A percentile compares a stretch with the other conserved stretches of the same genome.
Conservation (phyloP, 805 yeast genomes). For the Hanseniaspora thailandica region DNA sequence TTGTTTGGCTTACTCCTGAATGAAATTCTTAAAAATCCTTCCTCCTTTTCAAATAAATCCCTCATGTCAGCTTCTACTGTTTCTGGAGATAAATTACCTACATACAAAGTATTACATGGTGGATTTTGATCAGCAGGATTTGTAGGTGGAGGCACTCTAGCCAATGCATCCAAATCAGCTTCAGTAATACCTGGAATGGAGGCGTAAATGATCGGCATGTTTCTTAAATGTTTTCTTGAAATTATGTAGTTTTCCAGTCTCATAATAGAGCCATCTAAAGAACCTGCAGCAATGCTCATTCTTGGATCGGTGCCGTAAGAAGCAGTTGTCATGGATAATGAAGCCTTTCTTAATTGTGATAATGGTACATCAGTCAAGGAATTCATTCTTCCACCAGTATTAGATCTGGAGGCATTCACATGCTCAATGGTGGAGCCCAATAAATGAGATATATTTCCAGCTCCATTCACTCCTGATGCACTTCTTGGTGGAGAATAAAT, state of each 20-base stretch:
- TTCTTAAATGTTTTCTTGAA: slow-evolving; percentile 12
- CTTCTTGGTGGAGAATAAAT: slow-evolving; percentile 2
- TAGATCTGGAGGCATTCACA: not conserved
- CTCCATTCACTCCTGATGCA: not conserved
- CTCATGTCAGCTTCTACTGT: slow-evolving; percentile 89
- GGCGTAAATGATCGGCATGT: slow-evolving; percentile 18
- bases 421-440: not conserved
- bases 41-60: slow-evolving; percentile 72
- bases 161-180: slow-evolving; percentile 58
- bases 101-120: slow-evolving; percentile 93
- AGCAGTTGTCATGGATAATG: slow-evolving; percentile 1
- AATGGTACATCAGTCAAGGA: not conserved
- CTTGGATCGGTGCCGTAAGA: slow-evolving; percentile 12
- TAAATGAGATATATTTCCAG: not conserved
- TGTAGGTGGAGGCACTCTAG: slow-evolving; percentile 81
- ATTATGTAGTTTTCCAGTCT: slow-evolving; percentile 7
- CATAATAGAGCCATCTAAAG: slow-evolving; percentile 1
- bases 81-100: slow-evolving; percentile 94
- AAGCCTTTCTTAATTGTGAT: slow-evolving; percentile 3
- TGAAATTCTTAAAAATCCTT: slow-evolving; percentile 84
- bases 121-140: slow-evolving; percentile 99
- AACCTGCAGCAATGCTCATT: slow-evolving; percentile 7
- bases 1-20: slow-evolving; percentile 62
- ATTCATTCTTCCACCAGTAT: not conserved
- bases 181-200: slow-evolving; percentile 28